Conservation (phyloP, 2,329 filamentous ascomycete genomes). For the Dactylella cylindrospora region DNA sequence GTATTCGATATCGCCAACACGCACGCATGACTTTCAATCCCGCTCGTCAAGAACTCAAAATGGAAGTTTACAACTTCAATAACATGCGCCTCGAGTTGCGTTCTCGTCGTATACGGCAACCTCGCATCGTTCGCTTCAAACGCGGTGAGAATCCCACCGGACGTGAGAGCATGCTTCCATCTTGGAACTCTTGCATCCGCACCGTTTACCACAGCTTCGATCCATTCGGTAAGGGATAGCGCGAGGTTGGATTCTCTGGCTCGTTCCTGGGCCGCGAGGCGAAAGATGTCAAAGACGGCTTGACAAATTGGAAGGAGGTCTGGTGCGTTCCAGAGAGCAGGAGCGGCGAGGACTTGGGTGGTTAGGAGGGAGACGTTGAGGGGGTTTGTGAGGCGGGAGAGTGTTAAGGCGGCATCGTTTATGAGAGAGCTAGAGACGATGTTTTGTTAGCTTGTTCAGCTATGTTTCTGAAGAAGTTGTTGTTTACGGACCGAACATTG, state of each 20-base stretch:
- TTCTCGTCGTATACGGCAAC: conserved; percentile 27
- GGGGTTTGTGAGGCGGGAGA: conserved; percentile 71
- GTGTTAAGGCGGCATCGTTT: conserved; percentile 61
- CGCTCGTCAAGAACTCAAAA: conserved; percentile 36
- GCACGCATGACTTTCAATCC: conserved; percentile 36
- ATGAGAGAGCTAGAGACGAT: conserved; percentile 17
- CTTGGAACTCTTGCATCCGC: conserved; percentile 65
- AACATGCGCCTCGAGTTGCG: conserved; percentile 34
- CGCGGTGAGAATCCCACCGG: conserved; percentile 68
- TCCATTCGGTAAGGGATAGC: conserved; percentile 59
- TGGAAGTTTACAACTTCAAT: conserved; percentile 38
- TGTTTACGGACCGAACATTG: conserved; percentile 35
- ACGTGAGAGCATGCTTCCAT: conserved; percentile 81
- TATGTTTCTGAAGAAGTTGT: too few species aligned
- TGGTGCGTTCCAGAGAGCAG: conserved; percentile 67
- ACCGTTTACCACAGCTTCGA: conserved; percentile 61
- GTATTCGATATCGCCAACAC: conserved; percentile 38
- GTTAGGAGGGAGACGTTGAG: conserved; percentile 73
- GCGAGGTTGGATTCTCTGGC: conserved; percentile 53
- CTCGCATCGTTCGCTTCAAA: conserved; percentile 40
- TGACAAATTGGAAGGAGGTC: conserved; percentile 65
- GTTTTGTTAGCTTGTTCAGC: too few species aligned
- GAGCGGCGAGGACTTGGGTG: conserved; percentile 69
- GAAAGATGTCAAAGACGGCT: conserved; percentile 70
- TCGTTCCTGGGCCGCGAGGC: conserved; percentile 64